These are phyloP conservation scores for Boletus edulis DNA, from an alignment of 768 basidiomycete genomes.

Conservation along the genomic window DNA sequence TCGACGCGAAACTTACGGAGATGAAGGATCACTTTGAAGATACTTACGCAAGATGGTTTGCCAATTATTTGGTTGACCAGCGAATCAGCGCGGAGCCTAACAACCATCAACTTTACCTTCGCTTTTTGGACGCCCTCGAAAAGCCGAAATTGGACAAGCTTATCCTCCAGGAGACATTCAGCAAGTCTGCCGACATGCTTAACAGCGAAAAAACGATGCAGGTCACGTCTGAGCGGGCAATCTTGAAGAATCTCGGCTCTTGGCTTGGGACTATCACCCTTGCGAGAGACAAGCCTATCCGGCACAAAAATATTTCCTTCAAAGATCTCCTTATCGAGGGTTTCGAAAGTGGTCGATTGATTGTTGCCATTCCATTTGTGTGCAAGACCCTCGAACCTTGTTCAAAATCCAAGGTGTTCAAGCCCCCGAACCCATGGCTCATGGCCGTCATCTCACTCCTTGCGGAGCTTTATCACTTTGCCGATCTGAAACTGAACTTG, in stretches of 20 bases:
- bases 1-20: conserved; percentile 82
- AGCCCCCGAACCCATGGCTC: conserved; percentile 96
- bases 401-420: conserved; percentile 87
- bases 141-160: conserved; percentile 64
- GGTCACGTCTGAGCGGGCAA: conserved; percentile 78
- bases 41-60: conserved; percentile 90
- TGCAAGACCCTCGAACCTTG: conserved; percentile 96
- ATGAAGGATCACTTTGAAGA: conserved; percentile 85
- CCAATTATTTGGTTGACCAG: conserved; percentile 95
- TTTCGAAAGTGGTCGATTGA: conserved; percentile 85
- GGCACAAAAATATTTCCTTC: conserved; percentile 90
- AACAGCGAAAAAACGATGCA: conserved; percentile 91
- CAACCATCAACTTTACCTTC: conserved; percentile 93
- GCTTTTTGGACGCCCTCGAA: conserved; percentile 85
- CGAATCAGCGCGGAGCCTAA: conserved; percentile 95
- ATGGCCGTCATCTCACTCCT: conserved; percentile 93
- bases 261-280: conserved; percentile 96
- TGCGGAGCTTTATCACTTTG: conserved; percentile 95
- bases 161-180: conserved; percentile 90
- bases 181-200: conserved; percentile 80
- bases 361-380: conserved; percentile 96
- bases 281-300: conserved; percentile 89
- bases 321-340: conserved; percentile 98
- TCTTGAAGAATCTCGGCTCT: conserved; percentile 90
- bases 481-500: conserved; percentile 92